These are phyloP conservation scores for Aleurites moluccanus DNA, from an alignment of 441 rosid genomes.

Conservation along the genomic window DNA sequence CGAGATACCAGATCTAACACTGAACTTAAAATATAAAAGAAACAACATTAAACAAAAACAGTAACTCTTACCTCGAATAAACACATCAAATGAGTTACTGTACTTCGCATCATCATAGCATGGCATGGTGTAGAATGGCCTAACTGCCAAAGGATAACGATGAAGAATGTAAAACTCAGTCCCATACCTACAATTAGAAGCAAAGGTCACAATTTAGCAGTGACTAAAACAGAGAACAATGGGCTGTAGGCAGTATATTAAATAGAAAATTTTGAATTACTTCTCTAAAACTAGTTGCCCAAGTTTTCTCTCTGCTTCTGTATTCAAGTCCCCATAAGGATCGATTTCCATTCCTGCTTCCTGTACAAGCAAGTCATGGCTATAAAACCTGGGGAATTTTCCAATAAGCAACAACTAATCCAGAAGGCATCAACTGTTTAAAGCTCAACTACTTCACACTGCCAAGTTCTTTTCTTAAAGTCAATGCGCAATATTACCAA, in stretches of 20 bases:
- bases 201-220: slow-evolving; percentile 1
- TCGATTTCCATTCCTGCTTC: slow-evolving; percentile 81
- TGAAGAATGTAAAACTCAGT: slow-evolving; percentile 87
- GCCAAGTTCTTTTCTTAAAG: neutral
- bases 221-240: neutral
- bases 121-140: slow-evolving; percentile 96
- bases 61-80: slow-evolving; percentile 63
- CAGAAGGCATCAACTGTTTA: neutral
- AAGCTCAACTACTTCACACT: neutral
- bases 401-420: neutral
- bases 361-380: slow-evolving; percentile 39
- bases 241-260: neutral
- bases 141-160: slow-evolving; percentile 72
- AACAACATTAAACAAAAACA: neutral
- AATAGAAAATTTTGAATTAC: slow-evolving; percentile 34
- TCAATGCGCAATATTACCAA: neutral
- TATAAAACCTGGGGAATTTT: slow-evolving; percentile 20
- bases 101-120: slow-evolving; percentile 67
- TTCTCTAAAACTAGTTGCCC: slow-evolving; percentile 86
- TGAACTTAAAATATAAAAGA: slow-evolving; percentile 3
- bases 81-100: slow-evolving; percentile 94
- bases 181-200: slow-evolving; percentile 52
- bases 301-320: slow-evolving; percentile 79
- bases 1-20: slow-evolving; percentile 9
- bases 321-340: slow-evolving; percentile 85